Conservation (phyloP, 495 filamentous ascomycete species). For the Penicillium waksmanii region DNA sequence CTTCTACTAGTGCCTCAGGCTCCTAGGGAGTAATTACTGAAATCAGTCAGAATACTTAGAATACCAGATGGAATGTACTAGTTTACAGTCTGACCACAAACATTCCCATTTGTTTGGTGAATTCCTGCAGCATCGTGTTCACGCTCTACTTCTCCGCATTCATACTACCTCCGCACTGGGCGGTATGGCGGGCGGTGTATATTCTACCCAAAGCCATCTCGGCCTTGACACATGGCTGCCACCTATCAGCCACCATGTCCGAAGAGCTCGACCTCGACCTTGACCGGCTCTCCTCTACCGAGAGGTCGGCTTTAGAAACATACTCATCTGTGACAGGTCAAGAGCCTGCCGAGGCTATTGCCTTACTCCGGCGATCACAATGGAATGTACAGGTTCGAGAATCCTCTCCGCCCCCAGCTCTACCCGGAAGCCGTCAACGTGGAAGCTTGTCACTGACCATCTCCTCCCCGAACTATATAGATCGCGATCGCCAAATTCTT, state of each 20-base stretch:
- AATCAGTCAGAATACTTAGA: background rate
- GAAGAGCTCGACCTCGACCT: slow-evolving; percentile 65
- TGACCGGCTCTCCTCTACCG: slow-evolving; percentile 68
- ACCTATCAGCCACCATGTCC: slow-evolving; percentile 40
- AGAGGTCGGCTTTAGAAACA: slow-evolving; percentile 82
- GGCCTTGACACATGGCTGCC: slow-evolving; percentile 16
- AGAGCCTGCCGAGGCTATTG: slow-evolving; percentile 74
- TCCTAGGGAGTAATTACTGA: background rate
- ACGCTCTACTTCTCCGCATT: background rate
- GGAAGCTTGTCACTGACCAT: slow-evolving; percentile 9
- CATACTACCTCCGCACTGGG: background rate
- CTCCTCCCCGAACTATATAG: slow-evolving; percentile 44
- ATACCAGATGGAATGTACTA: background rate
- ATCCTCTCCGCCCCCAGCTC: background rate
- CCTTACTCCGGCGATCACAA: slow-evolving; percentile 79
- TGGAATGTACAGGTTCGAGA: slow-evolving; percentile 89
- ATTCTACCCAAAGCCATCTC: slow-evolving; percentile 22
- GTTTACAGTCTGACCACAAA: background rate
- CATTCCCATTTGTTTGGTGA: background rate
- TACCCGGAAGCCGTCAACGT: slow-evolving; percentile 6
- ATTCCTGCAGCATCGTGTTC: too few species aligned
- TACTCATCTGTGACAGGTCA: slow-evolving; percentile 89
- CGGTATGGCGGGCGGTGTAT: slow-evolving; percentile 18
- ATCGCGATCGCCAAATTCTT: slow-evolving; percentile 97
- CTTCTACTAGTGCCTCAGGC: background rate